Evolutionary conservation across 2,329 filamentous ascomycete species (phyloP), one percentile per base, ranked within the genome.

Genomic region (Aureobasidium subglaciale): DNA sequence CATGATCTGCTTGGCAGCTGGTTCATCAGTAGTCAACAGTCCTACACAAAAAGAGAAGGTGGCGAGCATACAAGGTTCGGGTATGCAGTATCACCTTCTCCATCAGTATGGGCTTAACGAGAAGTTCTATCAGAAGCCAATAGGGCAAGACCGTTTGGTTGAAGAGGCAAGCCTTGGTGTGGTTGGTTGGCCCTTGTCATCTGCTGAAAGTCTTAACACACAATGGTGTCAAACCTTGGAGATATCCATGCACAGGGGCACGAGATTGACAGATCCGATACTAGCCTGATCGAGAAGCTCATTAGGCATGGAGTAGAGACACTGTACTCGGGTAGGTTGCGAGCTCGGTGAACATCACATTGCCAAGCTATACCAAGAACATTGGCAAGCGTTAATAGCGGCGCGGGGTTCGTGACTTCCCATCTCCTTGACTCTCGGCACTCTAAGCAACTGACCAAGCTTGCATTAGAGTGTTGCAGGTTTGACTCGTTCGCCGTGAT

Each of bases 341-440:
- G 49, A 41, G 49, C 18, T 32, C 22, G 37, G 49, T 34, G 27
- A 27, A 40, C 40, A 34, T 16, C 37, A 42, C 8, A 40, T 25
- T 42, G 49, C 49, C 49, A 53, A 53, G 49, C 49, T 53, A 42
- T 42, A 53, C 49, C 49, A 53, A 53, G 49, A 53, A 34, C 49
- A 53, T 53, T 53, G 49, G 49, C 49, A 42, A 1, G 32, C 7
- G 37, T 38, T 37, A 22, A 35, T 16, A 41, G 24, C 37, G 34
- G 37, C 37, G 49, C 49, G 49, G 49, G 37, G 49, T 27, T 32
- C 29, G 32, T 18, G 13, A 20, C 15, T 30, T 18, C 10, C 6
- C 13, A 34, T 38, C 1, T 32, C 18, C 2, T 41, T 11, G 16
- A 32, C n/a, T 25, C 48, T 53, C 22, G 49, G 49, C 49, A 34